Evolutionary conservation across 768 basidiomycete genomes (phyloP).

Genomic region (Tylopilus felleus): DNA sequence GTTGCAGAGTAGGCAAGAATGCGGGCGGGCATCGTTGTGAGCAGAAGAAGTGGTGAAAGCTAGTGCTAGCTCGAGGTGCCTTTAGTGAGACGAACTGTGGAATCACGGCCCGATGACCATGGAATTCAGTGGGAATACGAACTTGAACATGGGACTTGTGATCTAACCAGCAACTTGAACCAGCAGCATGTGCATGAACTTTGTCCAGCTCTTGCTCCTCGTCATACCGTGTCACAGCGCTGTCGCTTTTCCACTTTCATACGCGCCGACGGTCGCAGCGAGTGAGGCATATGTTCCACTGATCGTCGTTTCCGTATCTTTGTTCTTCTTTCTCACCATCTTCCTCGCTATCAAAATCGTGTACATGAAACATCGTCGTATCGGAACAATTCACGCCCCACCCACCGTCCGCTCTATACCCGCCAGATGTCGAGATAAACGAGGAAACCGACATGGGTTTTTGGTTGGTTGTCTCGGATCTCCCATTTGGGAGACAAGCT

Average conservation of each 20-base stretch:
- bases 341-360: conserved; percentile 23
- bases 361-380: conserved; percentile 31
- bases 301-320: conserved; percentile 8
- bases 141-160: not conserved
- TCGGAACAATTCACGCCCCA: conserved; percentile 23
- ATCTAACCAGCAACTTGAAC: not conserved
- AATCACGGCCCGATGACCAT: not conserved
- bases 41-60: not conserved
- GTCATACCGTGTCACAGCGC: conserved; percentile 1
- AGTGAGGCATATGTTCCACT: conserved; percentile 9
- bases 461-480: conserved; percentile 32
- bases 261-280: not conserved
- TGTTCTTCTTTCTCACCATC: conserved; percentile 16
- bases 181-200: conserved; percentile 13
- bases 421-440: not conserved
- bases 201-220: not conserved
- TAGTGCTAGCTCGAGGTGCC: not conserved
- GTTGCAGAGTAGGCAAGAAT: conserved; percentile 65
- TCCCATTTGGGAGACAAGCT: conserved; percentile 29
- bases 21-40: conserved; percentile 26
- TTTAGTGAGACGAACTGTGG: not conserved
- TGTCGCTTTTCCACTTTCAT: conserved; percentile 13
- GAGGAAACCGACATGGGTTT: conserved; percentile 8
- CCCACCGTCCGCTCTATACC: not conserved
- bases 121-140: conserved; percentile 20